Evolutionary conservation across 192 early-diverging fungal species (phyloP), one percentile per base, ranked within the genome.

Genomic region (Coemansia biformis): DNA sequence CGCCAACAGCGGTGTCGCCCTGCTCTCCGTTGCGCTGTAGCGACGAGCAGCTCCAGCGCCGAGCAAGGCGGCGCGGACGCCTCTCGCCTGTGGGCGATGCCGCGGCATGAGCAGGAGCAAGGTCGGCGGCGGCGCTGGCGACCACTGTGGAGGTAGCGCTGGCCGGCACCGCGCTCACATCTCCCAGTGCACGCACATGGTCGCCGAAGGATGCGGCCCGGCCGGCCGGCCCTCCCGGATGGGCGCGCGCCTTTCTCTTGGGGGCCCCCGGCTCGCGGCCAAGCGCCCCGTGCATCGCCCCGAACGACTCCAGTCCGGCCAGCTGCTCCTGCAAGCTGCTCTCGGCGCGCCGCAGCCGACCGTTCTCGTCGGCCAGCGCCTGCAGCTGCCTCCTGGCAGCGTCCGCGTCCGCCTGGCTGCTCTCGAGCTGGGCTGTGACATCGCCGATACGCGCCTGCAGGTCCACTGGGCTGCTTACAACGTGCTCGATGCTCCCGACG

Each of bases 401-500:
- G 9, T 43, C 47, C 7, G 36, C 36, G 3, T 57, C 54, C 0
- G 18, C 14, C 21, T 29, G 16, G 28, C 38, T 38, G n/a, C 12
- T 31, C 12, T 16, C 28, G 10, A 43, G 7, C 6, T 28, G 54
- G 12, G 22, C 29, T 15, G 44, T 34, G 16, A 57, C 33, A 0
- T 14, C 26, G 12, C 24, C 12, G 8, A 58, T 15, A 4, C 29
- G 31, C 1, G 39, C 19, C 18, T 37, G 12, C 18, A 49, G 19
- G n/a, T n/a, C n/a, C n/a, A n/a, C 5, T 21, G 8, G 1, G 34
- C 5, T 16, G 22, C 30, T 4, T 30, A 34, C 18, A 43, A 26
- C 9, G 15, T 24, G 44, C 43, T 70, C 66, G 11, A 70, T 70
- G 24, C 48, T 70, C 22, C 66, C 66, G n/a, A 70, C 32, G 12